Evolutionary conservation across 441 rosid species (phyloP).

Genomic region (Adansonia grandidieri): DNA sequence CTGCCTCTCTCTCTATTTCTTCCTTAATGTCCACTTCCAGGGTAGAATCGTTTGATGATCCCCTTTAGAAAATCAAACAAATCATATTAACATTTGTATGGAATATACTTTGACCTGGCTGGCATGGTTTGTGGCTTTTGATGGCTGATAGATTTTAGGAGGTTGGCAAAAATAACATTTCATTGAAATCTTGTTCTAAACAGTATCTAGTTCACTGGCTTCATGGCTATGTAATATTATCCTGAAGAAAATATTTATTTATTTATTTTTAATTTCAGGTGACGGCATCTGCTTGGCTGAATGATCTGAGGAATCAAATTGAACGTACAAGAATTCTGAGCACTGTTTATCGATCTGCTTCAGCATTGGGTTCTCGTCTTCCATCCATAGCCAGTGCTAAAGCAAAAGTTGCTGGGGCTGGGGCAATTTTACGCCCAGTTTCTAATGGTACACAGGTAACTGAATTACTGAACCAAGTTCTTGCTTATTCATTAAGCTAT

Average conservation of each 20-base stretch:
- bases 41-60: not conserved
- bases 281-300: constrained; percentile 91
- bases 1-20: not conserved
- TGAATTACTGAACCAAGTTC: not conserved
- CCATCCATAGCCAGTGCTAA: constrained; percentile 87
- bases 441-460: constrained; percentile 89
- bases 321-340: constrained; percentile 85
- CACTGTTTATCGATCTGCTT: constrained; percentile 88
- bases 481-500: not conserved
- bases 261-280: constrained; percentile 49
- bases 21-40: not conserved
- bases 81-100: too few relatives aligned
- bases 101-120: too few relatives aligned
- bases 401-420: constrained; percentile 97
- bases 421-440: constrained; percentile 86
- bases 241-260: not conserved
- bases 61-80: not conserved
- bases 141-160: not conserved
- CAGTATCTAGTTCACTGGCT: not conserved
- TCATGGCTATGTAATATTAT: not conserved
- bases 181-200: constrained; percentile 1
- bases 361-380: constrained; percentile 83
- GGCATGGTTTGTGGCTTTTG: constrained; percentile 21
- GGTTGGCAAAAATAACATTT: not conserved
- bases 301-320: constrained; percentile 88